These are phyloP conservation scores for Austroboletus novae-zelandiae DNA, from an alignment of 1,284 basidiomycete genomes.

Conservation along the genomic window DNA sequence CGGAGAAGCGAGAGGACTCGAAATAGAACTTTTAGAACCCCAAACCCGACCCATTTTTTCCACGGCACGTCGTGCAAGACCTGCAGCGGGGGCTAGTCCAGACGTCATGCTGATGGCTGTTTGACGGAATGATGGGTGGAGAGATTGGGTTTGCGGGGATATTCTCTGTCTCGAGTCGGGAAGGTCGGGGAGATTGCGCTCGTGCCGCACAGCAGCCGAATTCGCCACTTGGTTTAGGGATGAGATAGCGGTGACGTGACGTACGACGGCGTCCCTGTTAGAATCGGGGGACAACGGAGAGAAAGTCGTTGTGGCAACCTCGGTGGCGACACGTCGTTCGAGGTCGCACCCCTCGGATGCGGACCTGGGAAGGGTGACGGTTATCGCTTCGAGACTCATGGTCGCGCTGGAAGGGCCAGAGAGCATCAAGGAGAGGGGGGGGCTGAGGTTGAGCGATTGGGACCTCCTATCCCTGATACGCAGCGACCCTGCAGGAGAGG, in stretches of 20 bases:
- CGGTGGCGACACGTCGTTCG: conserved; percentile 22
- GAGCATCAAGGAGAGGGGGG: conserved; percentile 32
- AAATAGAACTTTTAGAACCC: conserved; percentile 48
- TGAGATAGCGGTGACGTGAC: conserved; percentile 17
- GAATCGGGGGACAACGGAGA: conserved; percentile 22
- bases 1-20: conserved; percentile 37
- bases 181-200: conserved; percentile 34
- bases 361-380: conserved; percentile 30
- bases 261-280: conserved; percentile 6
- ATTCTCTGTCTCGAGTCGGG: conserved; percentile 29
- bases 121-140: conserved; percentile 46
- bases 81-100: conserved; percentile 64
- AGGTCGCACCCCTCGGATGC: conserved; percentile 26
- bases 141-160: conserved; percentile 13
- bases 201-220: conserved; percentile 9
- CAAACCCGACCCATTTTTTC: conserved; percentile 69
- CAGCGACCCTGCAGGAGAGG: conserved; percentile 28
- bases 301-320: conserved; percentile 14
- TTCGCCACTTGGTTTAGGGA: conserved; percentile 11
- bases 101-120: conserved; percentile 69
- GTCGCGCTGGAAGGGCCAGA: conserved; percentile 29
- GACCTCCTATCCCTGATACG: conserved; percentile 56
- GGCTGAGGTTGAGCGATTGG: conserved; percentile 54
- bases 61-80: conserved; percentile 71
- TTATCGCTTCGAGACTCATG: conserved; percentile 33